These are phyloP conservation scores for Nicotiana obtusifolia DNA, from an alignment of 257 asterid genomes.

Conservation along the genomic window DNA sequence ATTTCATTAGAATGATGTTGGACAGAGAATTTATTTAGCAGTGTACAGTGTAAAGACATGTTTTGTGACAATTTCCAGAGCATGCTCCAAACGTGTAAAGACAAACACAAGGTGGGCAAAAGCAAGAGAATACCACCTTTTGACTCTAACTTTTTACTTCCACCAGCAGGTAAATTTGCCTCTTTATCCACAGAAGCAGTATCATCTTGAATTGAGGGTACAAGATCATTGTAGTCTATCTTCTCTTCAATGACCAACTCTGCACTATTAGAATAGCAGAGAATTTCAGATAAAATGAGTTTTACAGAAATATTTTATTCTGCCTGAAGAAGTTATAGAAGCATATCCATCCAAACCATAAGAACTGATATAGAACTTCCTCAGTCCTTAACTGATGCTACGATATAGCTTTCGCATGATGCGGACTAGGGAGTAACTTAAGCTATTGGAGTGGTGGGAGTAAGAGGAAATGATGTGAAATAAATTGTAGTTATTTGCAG, in stretches of 20 bases:
- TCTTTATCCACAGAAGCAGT: slow-evolving; percentile 27
- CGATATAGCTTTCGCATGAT: neutral
- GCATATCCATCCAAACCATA: neutral
- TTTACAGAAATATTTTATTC: neutral
- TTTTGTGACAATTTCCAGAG: neutral
- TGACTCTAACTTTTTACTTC: slow-evolving; percentile 22
- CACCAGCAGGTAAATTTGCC: slow-evolving; percentile 16
- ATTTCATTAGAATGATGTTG: neutral
- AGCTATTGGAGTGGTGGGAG: neutral
- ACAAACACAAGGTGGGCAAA: slow-evolving; percentile 1
- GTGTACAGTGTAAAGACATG: neutral
- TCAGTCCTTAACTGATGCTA: neutral
- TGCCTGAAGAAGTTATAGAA: neutral
- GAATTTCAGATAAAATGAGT: slow-evolving; percentile 2
- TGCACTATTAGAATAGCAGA: slow-evolving; percentile 47
- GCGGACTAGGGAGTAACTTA: neutral
- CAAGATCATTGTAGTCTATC: slow-evolving; percentile 86
- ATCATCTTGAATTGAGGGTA: slow-evolving; percentile 41
- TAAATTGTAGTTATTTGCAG: neutral
- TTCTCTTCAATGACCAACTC: slow-evolving; percentile 71
- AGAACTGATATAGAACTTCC: neutral
- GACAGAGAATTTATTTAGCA: neutral
- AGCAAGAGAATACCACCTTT: slow-evolving; percentile 33
- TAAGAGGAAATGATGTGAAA: neutral
- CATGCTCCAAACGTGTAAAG: neutral